Base-by-base conservation (phyloP, 768 basidiomycete species). In the Boletus sp. region DNA sequence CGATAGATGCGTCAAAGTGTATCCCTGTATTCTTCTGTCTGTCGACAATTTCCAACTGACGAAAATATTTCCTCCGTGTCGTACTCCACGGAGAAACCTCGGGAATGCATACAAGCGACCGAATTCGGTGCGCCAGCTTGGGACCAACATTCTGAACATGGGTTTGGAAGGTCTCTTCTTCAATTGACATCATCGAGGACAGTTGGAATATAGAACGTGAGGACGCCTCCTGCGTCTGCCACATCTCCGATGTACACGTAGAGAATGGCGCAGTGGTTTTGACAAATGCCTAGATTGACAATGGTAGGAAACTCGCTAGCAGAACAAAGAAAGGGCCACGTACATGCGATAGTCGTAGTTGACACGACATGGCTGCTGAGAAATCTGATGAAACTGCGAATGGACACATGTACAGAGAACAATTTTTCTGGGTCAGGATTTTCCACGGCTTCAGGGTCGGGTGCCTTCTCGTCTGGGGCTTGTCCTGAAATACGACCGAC, bases 181-280 rank as follows among this genome's bases (percentile, higher is more conserved):
- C 40, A 70, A 30, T 64, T 66, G 43, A 70, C 72, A 51, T 84
- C 87, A 40, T 85, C 83, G 42, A 87, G 77, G 37, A 89, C 81
- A 1, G 86, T 88, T 40, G 92, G 92, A 48, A 94, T 84, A 64
- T 93, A 94, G 66, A 89, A 93, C 3, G 92, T 94, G 57, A 94
- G 75, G 39, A 94, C 88, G 3, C 90, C 92, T 42, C 91, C 89
- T 0, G 87, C 83, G 52, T 90, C 84, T 5, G 82, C 81, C 11
- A 85, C 78, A 32, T 90, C 85, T 10, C 92, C 92, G 41, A 93
- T 87, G 64, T 93, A 94, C 50, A 93, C 90, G 58, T 93, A 94
- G 47, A 93, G 78, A 60, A 94, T 93, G 54, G 90, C 77, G 65
- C 90, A 93, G 58, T 93, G 87, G 54, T 83, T 79, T 59, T 85